Base-by-base conservation (phyloP, 2,329 filamentous ascomycete genomes). In the Botrytis deweyae region DNA sequence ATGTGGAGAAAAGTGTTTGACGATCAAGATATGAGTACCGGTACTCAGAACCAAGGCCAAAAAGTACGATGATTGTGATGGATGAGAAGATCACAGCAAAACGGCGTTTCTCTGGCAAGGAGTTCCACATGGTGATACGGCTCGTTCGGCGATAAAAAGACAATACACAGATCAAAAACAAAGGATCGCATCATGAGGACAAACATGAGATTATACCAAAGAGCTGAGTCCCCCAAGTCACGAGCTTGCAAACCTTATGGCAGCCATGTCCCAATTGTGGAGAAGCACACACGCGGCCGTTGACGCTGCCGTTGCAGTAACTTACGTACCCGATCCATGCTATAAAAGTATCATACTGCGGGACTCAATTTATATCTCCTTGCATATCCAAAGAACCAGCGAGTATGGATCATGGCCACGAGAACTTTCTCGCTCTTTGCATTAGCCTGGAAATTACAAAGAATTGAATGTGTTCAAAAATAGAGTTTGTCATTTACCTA, bases 31-130 rank as follows among this genome's bases (percentile, higher is more conserved):
- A 65, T 18, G 59, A 72, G 36, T 59, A 64, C 5, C 38, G 25
- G 33, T 64, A 72, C 42, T 72, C 70, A 42, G 64, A 65, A 2
- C 44, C 46, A 58, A 72, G 70, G 10, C 61, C 70, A 5, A 72
- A 25, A 25, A 72, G 61, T 25, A 29, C 36, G 20, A 65, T 46
- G 18, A 72, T 49, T 33, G 58, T 40, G 20, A 72, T 36, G 14
- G 36, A 61, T 20, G 38, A 70, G 12, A 70, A 55, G 9, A 65
- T 44, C 8, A 42, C 52, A 49, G 36, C 40, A 12, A 59, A 65
- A 33, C 18, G 61, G 16, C 70, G 70, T 29, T 25, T 72, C 40
- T 18, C 29, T n/a, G 25, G 46, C 6, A 46, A 20, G 20, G 29
- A 44, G 10, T 36, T 46, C 42, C 20, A 46, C 55, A 70, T 62